phyloP scores from a whole-genome alignment of 345 rosid species.

The Aegle marmelos region DNA sequence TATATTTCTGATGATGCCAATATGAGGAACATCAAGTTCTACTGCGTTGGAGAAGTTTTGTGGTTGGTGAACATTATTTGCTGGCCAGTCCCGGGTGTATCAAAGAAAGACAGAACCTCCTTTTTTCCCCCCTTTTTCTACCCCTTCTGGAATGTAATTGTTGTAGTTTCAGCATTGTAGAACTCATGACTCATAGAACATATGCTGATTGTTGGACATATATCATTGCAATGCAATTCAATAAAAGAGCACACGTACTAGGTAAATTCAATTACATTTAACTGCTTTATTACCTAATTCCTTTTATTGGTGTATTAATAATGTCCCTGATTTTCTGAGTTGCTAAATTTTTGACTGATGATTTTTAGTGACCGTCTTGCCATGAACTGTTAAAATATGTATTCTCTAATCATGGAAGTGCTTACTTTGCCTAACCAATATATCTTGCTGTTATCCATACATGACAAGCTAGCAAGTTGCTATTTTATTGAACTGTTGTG shows the following conservation, averaged over 20 bases:
- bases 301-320: not conserved
- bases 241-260: slow-evolving; percentile 33
- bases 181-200: slow-evolving; percentile 38
- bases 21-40: slow-evolving; percentile 25
- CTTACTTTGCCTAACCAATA: not conserved
- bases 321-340: not conserved
- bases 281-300: not conserved
- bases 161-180: slow-evolving; percentile 43
- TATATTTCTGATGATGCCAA: slow-evolving; percentile 31
- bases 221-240: slow-evolving; percentile 39
- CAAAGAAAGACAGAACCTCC: slow-evolving; percentile 26
- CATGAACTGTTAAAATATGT: not conserved
- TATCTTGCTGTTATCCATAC: not conserved
- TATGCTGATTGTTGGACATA: slow-evolving; percentile 43
- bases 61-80: slow-evolving; percentile 35
- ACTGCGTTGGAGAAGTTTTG: slow-evolving; percentile 33
- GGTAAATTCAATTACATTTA: not conserved
- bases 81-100: slow-evolving; percentile 25
- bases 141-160: slow-evolving; percentile 38
- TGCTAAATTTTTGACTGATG: not conserved
- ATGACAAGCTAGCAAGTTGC: not conserved
- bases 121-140: not conserved
- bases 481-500: not conserved
- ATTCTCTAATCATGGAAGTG: not conserved
- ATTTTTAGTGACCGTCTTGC: not conserved